These are phyloP conservation scores for Pseudogymnoascus sp. DNA, from an alignment of 2,329 filamentous ascomycete species.

Conservation along the genomic window DNA sequence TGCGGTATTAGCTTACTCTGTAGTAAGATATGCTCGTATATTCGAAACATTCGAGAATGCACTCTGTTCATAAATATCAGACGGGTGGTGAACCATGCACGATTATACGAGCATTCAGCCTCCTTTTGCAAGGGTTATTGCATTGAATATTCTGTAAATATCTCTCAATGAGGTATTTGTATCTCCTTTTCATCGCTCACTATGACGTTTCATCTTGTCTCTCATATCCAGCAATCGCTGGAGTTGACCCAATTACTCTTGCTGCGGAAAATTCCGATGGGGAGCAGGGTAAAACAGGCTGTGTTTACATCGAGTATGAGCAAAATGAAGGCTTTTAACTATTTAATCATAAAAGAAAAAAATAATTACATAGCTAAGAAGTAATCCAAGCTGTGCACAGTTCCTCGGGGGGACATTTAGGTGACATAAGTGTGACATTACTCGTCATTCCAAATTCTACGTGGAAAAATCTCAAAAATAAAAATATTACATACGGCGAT, in stretches of 20 bases:
- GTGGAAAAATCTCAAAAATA: not conserved
- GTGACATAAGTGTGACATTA: not conserved
- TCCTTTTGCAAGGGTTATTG: not conserved
- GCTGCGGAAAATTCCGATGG: not conserved
- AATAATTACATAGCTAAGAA: too few species aligned
- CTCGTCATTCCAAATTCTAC: not conserved
- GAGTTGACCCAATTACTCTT: not conserved
- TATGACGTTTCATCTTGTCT: not conserved
- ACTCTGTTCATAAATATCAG: not conserved
- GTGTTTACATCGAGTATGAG: not conserved
- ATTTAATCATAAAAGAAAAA: not conserved
- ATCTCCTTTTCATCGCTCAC: not conserved
- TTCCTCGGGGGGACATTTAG: not conserved
- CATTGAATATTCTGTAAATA: not conserved
- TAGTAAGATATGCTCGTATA: not conserved
- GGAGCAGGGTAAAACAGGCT: not conserved
- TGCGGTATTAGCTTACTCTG: not conserved
- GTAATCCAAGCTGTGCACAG: too few species aligned
- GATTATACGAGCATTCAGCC: constrained; percentile 1
- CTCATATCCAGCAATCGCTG: not conserved
- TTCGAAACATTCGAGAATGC: not conserved
- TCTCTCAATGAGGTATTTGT: constrained; percentile 6
- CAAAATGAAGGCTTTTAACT: not conserved
- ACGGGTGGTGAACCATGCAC: not conserved
- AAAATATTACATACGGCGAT: not conserved